Percentiles rank a stretch among this genome's conserved stretches.
Conservation (phyloP, 108 stramenopile species). For the Schizochytrium sp. region DNA sequence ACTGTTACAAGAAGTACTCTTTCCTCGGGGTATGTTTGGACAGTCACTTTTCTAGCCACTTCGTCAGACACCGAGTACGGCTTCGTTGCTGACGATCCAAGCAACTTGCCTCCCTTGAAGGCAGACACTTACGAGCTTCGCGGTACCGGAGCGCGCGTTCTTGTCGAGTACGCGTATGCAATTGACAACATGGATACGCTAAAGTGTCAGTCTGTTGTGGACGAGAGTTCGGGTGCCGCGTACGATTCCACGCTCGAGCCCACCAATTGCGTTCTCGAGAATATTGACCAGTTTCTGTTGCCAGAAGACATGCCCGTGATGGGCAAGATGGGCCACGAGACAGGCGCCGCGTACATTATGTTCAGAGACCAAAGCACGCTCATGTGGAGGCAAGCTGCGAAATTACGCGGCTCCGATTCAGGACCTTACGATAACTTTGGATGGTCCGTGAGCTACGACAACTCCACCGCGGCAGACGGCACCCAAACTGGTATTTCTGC, state of each 20-base stretch:
- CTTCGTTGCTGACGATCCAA: neutral
- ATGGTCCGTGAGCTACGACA: neutral
- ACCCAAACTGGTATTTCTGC: neutral
- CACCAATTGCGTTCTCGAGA: neutral
- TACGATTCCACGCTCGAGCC: neutral
- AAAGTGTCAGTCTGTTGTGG: neutral
- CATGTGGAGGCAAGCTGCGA: neutral
- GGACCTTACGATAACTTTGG: neutral
- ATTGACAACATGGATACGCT: slow-evolving; percentile 10
- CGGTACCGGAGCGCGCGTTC: neutral
- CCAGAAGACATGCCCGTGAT: neutral
- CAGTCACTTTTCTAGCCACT: neutral
- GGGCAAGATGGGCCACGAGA: neutral
- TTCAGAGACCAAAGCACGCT: neutral
- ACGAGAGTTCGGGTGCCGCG: neutral
- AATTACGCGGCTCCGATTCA: neutral
- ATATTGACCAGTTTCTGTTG: neutral
- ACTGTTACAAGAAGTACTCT: neutral
- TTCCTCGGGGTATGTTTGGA: neutral
- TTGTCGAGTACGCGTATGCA: neutral
- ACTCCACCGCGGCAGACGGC: neutral
- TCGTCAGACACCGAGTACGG: neutral
- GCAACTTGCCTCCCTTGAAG: neutral
- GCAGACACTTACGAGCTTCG: neutral
- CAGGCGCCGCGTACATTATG: neutral